Conservation (phyloP, 352 stramenopile species). For the Sclerospora graminicola region DNA sequence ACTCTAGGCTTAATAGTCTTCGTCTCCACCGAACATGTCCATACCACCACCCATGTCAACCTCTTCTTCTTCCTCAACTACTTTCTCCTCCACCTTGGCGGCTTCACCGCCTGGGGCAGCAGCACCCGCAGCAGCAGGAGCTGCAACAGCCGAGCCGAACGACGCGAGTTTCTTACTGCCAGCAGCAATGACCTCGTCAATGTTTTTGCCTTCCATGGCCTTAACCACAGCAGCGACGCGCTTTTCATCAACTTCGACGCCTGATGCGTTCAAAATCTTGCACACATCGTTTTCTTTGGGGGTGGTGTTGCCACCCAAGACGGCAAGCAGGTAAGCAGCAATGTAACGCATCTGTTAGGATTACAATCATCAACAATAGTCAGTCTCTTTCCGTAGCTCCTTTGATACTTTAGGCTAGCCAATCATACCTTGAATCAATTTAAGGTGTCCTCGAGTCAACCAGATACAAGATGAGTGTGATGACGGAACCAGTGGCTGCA, state of each 20-base stretch:
- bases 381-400: background rate
- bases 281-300: constrained; percentile 88
- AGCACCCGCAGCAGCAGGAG: constrained; percentile 37
- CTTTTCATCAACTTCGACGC: constrained; percentile 78
- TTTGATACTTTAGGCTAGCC: background rate
- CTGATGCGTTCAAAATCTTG: constrained; percentile 86
- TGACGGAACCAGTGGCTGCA: background rate
- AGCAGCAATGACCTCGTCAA: constrained; percentile 75
- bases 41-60: constrained; percentile 78
- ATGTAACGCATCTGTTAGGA: constrained; percentile 91
- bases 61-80: constrained; percentile 79
- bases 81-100: constrained; percentile 52
- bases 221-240: constrained; percentile 63
- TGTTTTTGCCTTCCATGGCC: constrained; percentile 75
- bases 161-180: constrained; percentile 75
- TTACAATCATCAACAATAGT: background rate
- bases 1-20: constrained; percentile 68
- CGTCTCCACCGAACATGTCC: constrained; percentile 84
- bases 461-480: constrained; percentile 81
- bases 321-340: constrained; percentile 94
- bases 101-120: constrained; percentile 35
- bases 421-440: constrained; percentile 85
- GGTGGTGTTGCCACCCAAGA: constrained; percentile 87
- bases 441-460: constrained; percentile 82
- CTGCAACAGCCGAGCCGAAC: constrained; percentile 55